Conservation (phyloP, 1,139 yeast genomes). For the Geotrichum bryndzae region DNA sequence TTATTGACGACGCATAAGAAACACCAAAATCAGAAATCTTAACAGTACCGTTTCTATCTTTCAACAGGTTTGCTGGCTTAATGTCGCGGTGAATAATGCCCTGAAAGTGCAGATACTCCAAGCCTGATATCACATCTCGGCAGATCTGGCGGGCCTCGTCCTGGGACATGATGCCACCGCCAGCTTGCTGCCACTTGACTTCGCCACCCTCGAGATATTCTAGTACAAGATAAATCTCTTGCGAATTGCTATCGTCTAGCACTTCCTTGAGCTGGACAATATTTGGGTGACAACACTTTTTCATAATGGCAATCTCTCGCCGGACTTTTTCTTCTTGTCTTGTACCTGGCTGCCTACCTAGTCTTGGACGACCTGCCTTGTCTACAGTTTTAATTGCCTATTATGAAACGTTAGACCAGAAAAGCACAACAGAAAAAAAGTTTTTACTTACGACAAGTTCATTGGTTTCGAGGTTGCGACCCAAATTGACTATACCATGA, state of each 20-base stretch:
- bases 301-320: conserved; percentile 93
- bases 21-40: conserved; percentile 97
- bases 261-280: conserved; percentile 85
- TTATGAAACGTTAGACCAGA: not conserved
- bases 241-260: conserved; percentile 74
- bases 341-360: conserved; percentile 44
- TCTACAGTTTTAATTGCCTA: conserved; percentile 86
- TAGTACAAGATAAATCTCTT: conserved; percentile 82
- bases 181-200: conserved; percentile 64
- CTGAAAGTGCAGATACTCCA: conserved; percentile 87
- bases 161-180: conserved; percentile 56
- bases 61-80: conserved; percentile 88
- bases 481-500: conserved; percentile 94
- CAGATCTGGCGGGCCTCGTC: conserved; percentile 63
- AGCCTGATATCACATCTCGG: conserved; percentile 80
- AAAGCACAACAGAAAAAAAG: conserved; percentile 1
- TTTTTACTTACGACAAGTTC: conserved; percentile 47
- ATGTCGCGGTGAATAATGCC: conserved; percentile 96
- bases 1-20: conserved; percentile 61
- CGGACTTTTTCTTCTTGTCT: conserved; percentile 69
- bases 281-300: conserved; percentile 85
- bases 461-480: conserved; percentile 63
- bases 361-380: conserved; percentile 58
- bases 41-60: conserved; percentile 65
- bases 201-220: conserved; percentile 94